Base-by-base conservation (phyloP, 139 green algal species). In the Volvox africanus region DNA sequence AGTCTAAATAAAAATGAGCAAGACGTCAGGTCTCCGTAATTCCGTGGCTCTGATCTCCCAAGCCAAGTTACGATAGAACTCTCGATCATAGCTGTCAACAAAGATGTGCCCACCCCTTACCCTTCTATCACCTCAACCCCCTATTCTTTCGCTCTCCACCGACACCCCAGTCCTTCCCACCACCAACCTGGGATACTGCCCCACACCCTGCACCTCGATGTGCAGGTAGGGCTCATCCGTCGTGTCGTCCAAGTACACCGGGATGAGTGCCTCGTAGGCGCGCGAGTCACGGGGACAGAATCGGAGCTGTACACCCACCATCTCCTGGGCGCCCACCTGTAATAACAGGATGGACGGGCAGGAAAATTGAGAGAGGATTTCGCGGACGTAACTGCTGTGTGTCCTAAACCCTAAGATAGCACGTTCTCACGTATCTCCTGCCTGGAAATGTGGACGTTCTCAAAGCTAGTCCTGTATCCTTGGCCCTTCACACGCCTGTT, bases 201-300 rank as follows among this genome's bases (percentile, higher is more conserved):
- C 89, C 71, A 78, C 61, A 2, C 87, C 87, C 76, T 78, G 30
- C 82, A 95, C 82, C 86, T 89, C 75, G 2, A 95, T 62, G 68
- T 81, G 62, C 32, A 96, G 87, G 92, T 96, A 96, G 11, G 93
- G 77, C 65, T 91, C 44, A 26, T 85, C 80, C 12, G 50, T 65
- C 82, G 94, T 88, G 50, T 44, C 86, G 65, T 94, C 91, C 77
- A 96, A 44, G 81, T 92, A 96, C 67, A 97, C 55, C 2, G 95
- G 94, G 50, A 97, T 55, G 36, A 80, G 87, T 19, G 91, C 93
- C 65, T 94, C 87, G 83, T 96, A 97, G 30, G 55, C 67, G 30
- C 82, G 62, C 33, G 84, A 67, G 61, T 95, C 94, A 26, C 87
- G 89, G n/a, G 95, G 95, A 14, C 28, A 91, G 92, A 97, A 97